Conservation (phyloP, 768 basidiomycete genomes). For the Sutorius australiensis region DNA sequence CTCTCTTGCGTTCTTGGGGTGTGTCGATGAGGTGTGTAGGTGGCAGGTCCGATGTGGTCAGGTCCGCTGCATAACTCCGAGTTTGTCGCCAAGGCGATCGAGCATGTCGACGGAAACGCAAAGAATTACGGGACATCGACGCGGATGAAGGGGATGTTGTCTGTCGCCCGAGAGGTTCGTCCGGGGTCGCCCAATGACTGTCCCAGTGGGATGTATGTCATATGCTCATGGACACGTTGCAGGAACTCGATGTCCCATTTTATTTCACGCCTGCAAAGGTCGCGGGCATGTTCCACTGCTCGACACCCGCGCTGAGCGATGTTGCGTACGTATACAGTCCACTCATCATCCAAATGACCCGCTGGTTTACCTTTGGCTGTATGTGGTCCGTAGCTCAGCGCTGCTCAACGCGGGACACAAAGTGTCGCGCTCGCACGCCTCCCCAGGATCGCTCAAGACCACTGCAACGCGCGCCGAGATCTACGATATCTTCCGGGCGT, state of each 20-base stretch:
- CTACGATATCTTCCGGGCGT: constrained; percentile 82
- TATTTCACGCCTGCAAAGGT: constrained; percentile 85
- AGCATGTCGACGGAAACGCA: constrained; percentile 61
- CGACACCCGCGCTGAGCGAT: constrained; percentile 70
- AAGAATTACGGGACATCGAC: constrained; percentile 70
- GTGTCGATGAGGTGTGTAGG: constrained; percentile 35
- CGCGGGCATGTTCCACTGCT: constrained; percentile 78
- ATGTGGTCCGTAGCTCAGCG: constrained; percentile 59
- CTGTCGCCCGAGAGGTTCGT: constrained; percentile 80
- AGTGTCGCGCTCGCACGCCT: constrained; percentile 89
- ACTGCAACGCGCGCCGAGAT: constrained; percentile 66
- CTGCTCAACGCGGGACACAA: constrained; percentile 80
- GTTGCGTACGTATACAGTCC: constrained; percentile 54
- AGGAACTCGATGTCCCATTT: constrained; percentile 79
- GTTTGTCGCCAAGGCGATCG: constrained; percentile 73
- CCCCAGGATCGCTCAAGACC: constrained; percentile 88
- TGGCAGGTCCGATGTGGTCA: constrained; percentile 97
- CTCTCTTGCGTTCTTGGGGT: neutral
- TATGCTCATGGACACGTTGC: neutral
- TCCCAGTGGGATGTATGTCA: neutral
- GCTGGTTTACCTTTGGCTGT: neutral
- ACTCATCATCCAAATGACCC: too few relatives aligned
- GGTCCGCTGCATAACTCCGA: constrained; percentile 74
- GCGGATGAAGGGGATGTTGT: constrained; percentile 95
- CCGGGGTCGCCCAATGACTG: neutral